Conservation (phyloP, 2,329 filamentous ascomycete genomes). For the Aspergillus novofumigatus region DNA sequence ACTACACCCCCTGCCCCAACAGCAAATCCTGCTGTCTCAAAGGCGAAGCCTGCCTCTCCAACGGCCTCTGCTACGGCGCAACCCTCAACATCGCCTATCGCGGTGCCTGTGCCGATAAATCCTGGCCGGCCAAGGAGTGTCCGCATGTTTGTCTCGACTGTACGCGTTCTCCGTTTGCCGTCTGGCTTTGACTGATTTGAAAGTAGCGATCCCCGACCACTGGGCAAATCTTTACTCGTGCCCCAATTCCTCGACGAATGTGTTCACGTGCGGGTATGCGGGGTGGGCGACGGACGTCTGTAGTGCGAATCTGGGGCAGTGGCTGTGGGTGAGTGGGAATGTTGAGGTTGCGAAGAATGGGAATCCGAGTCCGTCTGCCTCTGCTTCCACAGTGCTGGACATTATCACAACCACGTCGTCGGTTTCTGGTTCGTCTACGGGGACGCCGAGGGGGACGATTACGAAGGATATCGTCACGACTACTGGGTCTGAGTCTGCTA, state of each 20-base stretch:
- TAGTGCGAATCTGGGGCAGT: neutral
- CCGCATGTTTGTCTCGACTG: conserved; percentile 9
- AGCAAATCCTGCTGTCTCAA: conserved; percentile 8
- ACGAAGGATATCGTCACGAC: neutral
- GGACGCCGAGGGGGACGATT: neutral
- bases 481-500: neutral
- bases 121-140: conserved; percentile 12
- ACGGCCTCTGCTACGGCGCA: conserved; percentile 10
- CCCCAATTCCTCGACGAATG: conserved; percentile 3
- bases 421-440: neutral
- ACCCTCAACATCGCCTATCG: conserved; percentile 9
- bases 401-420: neutral
- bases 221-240: conserved; percentile 12
- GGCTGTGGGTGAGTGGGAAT: conserved; percentile 3
- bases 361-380: neutral
- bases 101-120: conserved; percentile 12
- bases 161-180: neutral
- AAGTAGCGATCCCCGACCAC: conserved; percentile 2
- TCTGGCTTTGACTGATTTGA: neutral
- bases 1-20: conserved; percentile 8
- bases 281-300: conserved; percentile 8
- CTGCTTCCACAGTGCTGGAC: neutral
- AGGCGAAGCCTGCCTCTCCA: conserved; percentile 14
- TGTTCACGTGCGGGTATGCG: conserved; percentile 8
- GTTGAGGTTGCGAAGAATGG: conserved; percentile 1